Evolutionary conservation across 2,329 filamentous ascomycete genomes (phyloP).

Genomic region (Chalara sp.): DNA sequence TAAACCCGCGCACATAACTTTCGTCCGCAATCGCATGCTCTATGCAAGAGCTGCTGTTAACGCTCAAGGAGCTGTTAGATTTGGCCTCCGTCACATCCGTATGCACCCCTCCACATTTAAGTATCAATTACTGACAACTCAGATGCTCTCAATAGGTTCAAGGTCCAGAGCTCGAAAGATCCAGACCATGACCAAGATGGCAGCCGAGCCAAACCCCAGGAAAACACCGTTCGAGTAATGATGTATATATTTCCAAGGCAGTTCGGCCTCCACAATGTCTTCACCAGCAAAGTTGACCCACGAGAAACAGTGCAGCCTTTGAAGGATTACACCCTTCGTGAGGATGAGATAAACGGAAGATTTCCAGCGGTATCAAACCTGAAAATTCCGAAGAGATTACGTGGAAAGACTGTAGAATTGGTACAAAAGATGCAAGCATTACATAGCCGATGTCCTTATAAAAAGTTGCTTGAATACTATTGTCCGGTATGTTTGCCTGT

Average conservation of each 20-base stretch:
- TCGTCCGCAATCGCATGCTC: conserved; percentile 79
- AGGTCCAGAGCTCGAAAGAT: conserved; percentile 15
- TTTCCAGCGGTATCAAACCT: conserved; percentile 18
- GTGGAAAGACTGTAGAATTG: conserved; percentile 53
- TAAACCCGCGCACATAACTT: conserved; percentile 51
- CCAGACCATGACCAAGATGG: background rate
- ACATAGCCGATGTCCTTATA: conserved; percentile 72
- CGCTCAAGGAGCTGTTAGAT: conserved; percentile 56
- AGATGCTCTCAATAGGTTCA: conserved; percentile 77
- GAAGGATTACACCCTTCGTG: conserved; percentile 79
- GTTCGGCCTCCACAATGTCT: conserved; percentile 88
- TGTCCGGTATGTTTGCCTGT: conserved; percentile 48
- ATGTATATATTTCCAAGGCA: conserved; percentile 93
- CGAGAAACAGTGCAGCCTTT: conserved; percentile 65
- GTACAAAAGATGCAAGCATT: conserved; percentile 62
- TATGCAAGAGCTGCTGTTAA: conserved; percentile 73
- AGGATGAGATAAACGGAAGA: conserved; percentile 62
- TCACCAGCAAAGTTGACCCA: conserved; percentile 61
- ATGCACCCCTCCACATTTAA: conserved; percentile 29
- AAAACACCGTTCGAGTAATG: conserved; percentile 64
- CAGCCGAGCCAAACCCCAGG: conserved; percentile 29
- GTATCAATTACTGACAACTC: conserved; percentile 16
- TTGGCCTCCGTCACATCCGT: conserved; percentile 80
- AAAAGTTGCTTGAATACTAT: conserved; percentile 71
- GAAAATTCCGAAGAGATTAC: conserved; percentile 58